phyloP scores from a whole-genome alignment of 495 filamentous ascomycete species.

The Haplographium delicatum region DNA sequence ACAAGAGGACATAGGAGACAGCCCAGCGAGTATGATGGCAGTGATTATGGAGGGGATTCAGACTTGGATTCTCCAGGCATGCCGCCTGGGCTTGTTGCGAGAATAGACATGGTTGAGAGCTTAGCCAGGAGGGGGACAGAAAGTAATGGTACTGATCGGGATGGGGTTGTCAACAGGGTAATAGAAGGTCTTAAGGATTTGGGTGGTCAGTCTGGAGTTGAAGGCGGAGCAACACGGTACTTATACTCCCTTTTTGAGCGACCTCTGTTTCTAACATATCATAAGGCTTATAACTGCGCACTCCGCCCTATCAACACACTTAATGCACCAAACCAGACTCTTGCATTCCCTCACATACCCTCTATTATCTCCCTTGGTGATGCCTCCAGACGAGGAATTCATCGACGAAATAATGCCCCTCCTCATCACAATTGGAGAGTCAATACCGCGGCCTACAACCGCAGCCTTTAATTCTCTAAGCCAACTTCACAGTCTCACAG shows the following conservation, averaged over 20 bases:
- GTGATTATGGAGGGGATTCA: slow-evolving; percentile 63
- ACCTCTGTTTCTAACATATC: slow-evolving; percentile 18
- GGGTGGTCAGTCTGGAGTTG: slow-evolving; percentile 72
- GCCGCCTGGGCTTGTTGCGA: slow-evolving; percentile 63
- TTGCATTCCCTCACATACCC: slow-evolving; percentile 76
- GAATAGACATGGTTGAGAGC: slow-evolving; percentile 72
- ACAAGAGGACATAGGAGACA: slow-evolving; percentile 34
- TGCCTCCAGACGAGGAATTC: slow-evolving; percentile 49
- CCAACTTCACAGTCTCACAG: slow-evolving; percentile 60
- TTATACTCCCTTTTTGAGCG: slow-evolving; percentile 17
- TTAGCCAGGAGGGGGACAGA: slow-evolving; percentile 68
- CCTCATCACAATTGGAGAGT: slow-evolving; percentile 49
- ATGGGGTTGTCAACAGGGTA: slow-evolving; percentile 65
- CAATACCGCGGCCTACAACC: slow-evolving; percentile 48
- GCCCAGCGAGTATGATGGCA: slow-evolving; percentile 53
- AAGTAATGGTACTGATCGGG: slow-evolving; percentile 61
- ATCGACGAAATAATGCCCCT: slow-evolving; percentile 63
- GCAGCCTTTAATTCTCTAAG: slow-evolving; percentile 50
- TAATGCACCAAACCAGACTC: slow-evolving; percentile 76
- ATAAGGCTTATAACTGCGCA: slow-evolving; percentile 80
- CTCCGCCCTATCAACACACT: slow-evolving; percentile 74
- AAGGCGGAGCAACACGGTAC: slow-evolving; percentile 74
- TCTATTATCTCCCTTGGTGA: slow-evolving; percentile 54
- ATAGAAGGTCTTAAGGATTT: slow-evolving; percentile 71
- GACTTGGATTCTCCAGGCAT: slow-evolving; percentile 68